Percentiles rank a stretch among this genome's conserved stretches.
Evolutionary conservation across 1,139 yeast species (phyloP).

Genomic region (Lodderomyces orthopsilosis): DNA sequence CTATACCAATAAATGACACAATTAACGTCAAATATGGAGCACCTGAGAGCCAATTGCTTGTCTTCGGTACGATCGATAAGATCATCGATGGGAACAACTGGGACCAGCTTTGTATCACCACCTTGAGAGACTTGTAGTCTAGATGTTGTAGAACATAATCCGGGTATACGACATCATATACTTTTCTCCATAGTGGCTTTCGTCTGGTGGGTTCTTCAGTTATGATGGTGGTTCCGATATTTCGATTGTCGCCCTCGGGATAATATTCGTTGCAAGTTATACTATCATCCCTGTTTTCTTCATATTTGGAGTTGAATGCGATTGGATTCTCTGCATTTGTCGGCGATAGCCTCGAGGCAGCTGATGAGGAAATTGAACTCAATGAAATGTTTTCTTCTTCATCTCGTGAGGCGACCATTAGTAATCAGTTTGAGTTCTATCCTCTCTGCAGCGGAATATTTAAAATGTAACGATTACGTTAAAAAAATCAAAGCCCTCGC

Average conservation of each 20-base stretch:
- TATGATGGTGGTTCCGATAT: conserved; percentile 6
- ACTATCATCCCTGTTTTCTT: not conserved
- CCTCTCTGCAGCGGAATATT: not conserved
- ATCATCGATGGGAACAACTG: conserved; percentile 29
- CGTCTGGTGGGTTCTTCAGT: conserved; percentile 11
- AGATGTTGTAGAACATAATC: conserved; percentile 27
- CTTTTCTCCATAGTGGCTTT: conserved; percentile 15
- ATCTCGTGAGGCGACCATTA: not conserved
- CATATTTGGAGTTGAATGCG: not conserved
- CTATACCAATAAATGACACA: conserved; percentile 25
- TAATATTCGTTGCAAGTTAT: conserved; percentile 9
- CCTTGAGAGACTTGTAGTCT: conserved; percentile 24
- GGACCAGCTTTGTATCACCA: conserved; percentile 26
- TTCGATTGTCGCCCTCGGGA: conserved; percentile 13
- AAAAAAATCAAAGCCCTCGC: not conserved
- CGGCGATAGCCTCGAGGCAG: conserved; percentile 2
- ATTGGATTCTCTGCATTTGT: not conserved
- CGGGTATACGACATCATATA: conserved; percentile 18
- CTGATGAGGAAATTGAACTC: conserved; percentile 7
- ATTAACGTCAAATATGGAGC: conserved; percentile 30
- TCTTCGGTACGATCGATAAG: conserved; percentile 24
- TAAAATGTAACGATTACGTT: no score
- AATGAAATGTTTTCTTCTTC: conserved; percentile 5
- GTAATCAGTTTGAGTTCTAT: not conserved
- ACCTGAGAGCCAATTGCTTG: conserved; percentile 29